Conservation (phyloP, 805 yeast species). For the Wickerhamomyces bisporus region DNA sequence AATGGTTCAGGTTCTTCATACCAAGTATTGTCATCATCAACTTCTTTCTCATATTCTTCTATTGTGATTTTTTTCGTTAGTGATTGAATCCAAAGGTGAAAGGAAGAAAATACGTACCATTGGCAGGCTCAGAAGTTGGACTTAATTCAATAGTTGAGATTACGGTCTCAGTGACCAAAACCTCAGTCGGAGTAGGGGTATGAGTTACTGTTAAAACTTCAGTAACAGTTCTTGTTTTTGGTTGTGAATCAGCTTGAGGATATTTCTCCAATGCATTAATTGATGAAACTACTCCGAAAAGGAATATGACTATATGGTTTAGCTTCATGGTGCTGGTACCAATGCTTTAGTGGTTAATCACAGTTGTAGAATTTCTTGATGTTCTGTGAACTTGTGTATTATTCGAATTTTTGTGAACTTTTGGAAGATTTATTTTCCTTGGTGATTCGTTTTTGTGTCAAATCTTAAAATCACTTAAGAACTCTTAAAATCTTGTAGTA, state of each 20-base stretch:
- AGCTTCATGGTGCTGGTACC: too few relatives aligned
- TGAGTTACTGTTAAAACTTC: conserved; percentile 3
- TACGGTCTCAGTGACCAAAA: conserved; percentile 1
- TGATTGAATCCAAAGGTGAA: too few relatives aligned
- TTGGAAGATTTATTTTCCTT: too few relatives aligned
- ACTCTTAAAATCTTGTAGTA: too few relatives aligned
- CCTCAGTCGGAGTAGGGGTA: neutral
- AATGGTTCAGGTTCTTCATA: neutral
- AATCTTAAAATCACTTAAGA: neutral
- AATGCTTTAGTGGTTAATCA: too few relatives aligned
- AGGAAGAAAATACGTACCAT: too few relatives aligned
- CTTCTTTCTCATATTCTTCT: neutral
- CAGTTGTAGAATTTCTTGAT: too few relatives aligned
- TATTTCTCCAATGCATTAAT: neutral
- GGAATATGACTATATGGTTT: too few relatives aligned
- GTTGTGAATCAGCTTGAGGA: neutral
- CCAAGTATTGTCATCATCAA: neutral
- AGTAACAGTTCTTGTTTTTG: conserved; percentile 9
- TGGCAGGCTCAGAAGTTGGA: neutral
- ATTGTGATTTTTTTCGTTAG: too few relatives aligned
- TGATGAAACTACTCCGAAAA: too few relatives aligned
- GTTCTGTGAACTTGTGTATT: too few relatives aligned
- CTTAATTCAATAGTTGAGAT: neutral
- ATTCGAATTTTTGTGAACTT: too few relatives aligned
- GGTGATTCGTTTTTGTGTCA: neutral